These are phyloP conservation scores for Apostasia ramifera DNA, from an alignment of 106 monocot species.

Conservation along the genomic window DNA sequence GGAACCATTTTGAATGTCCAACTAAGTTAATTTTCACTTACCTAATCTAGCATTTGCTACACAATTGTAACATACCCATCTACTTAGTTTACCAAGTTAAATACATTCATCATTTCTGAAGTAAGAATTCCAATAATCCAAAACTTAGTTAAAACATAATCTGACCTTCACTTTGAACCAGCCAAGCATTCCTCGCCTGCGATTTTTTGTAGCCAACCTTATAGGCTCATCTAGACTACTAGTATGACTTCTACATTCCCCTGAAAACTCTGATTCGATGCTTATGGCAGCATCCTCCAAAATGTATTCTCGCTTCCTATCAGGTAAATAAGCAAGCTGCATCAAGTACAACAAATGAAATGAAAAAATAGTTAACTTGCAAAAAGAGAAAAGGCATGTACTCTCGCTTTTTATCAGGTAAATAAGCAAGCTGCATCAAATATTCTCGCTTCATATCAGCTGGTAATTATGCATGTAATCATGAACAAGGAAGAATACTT, in stretches of 20 bases:
- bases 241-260: constrained; percentile 46
- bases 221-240: constrained; percentile 35
- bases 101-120: too few species aligned
- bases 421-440: constrained; percentile 68
- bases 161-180: constrained; percentile 84
- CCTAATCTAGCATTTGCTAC: too few species aligned
- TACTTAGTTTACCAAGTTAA: too few species aligned
- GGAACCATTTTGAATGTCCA: too few species aligned
- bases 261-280: constrained; percentile 67
- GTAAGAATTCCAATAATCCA: too few species aligned
- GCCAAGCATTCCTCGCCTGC: constrained; percentile 81
- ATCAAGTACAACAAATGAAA: constrained; percentile 1
- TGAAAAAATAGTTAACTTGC: not conserved
- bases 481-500: too few species aligned
- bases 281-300: constrained; percentile 68
- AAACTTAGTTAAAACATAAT: not conserved
- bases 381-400: constrained; percentile 7
- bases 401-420: constrained; percentile 78
- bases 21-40: too few species aligned
- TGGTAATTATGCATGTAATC: too few species aligned
- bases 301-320: constrained; percentile 59
- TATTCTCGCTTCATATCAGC: too few species aligned
- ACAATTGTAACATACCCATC: too few species aligned
- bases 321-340: constrained; percentile 93
- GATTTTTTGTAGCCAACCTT: constrained; percentile 62